phyloP scores from a whole-genome alignment of 768 basidiomycete species.

The Tulasnella sp. region DNA sequence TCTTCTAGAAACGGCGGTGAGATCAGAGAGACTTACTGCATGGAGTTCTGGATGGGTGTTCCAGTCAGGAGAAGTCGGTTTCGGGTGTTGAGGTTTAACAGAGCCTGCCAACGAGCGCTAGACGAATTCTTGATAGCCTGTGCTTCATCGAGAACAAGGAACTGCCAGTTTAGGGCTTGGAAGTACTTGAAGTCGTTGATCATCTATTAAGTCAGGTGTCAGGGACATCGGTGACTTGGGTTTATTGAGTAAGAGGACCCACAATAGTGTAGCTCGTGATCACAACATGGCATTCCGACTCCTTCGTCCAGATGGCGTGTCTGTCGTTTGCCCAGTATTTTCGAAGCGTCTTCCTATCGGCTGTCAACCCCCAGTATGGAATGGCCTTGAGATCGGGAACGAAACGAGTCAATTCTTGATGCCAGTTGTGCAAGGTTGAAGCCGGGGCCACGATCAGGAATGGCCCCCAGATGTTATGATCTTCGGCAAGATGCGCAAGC shows the following conservation, averaged over 20 bases:
- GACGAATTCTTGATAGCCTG: slow-evolving; percentile 99
- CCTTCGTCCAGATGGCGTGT: slow-evolving; percentile 80
- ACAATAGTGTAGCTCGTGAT: slow-evolving; percentile 97
- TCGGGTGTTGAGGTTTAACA: slow-evolving; percentile 91
- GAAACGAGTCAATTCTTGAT: slow-evolving; percentile 95
- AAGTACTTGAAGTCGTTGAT: slow-evolving; percentile 91
- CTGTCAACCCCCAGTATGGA: slow-evolving; percentile 97
- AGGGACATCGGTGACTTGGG: not conserved
- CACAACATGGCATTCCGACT: slow-evolving; percentile 93
- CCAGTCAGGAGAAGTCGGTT: slow-evolving; percentile 94
- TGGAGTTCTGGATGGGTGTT: slow-evolving; percentile 98
- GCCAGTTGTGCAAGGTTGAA: slow-evolving; percentile 98
- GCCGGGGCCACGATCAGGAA: slow-evolving; percentile 97
- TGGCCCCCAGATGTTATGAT: slow-evolving; percentile 98
- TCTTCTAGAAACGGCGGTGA: slow-evolving; percentile 6
- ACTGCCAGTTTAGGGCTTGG: slow-evolving; percentile 97
- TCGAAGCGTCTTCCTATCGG: slow-evolving; percentile 87
- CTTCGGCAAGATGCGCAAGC: slow-evolving; percentile 91
- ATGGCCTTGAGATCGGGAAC: slow-evolving; percentile 90
- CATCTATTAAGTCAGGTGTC: slow-evolving; percentile 45
- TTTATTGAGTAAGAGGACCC: slow-evolving; percentile 33
- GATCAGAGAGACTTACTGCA: slow-evolving; percentile 63
- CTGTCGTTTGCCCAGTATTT: slow-evolving; percentile 98
- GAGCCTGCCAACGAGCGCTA: slow-evolving; percentile 93
- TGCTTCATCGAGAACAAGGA: slow-evolving; percentile 99